Base-by-base conservation (phyloP, 2,329 filamentous ascomycete genomes). In the Ceratocystis cacaofunesta region DNA sequence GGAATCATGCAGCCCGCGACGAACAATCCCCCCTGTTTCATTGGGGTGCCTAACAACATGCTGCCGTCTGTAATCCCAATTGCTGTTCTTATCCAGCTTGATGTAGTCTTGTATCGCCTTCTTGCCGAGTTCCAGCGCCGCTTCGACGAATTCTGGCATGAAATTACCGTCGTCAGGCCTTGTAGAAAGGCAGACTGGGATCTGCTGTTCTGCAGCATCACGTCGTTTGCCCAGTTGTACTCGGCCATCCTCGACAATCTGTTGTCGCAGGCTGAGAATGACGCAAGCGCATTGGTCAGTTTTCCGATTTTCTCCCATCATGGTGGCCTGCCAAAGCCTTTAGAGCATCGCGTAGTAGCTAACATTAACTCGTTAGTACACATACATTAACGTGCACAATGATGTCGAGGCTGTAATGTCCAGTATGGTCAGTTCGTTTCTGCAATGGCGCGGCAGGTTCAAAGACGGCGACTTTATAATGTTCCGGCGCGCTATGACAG, bases 51-150 rank as follows among this genome's bases (percentile, higher is more conserved):
- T 10, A 25, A 57, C 22, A 57, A 17, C 12, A 28, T 15, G 28
- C 22, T 22, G 25, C 52, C 52, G 17, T 17, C 12, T 15, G 6
- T 12, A 57, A 28, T 30, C 22, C 28, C 52, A 10, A 2, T 17
- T 30, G 8, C 30, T 2, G 41, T 63, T 25, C 7, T 22, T 5
- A n/a, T 52, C 12, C 65, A 66, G 46, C 50, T 63, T 5, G 46
- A 66, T 25, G 25, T 12, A 7, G 30, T 63, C 19, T 36, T 58
- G 19, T 30, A 8, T 44, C 65, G 52, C 32, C 46, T 63, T 17
- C 36, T 63, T 25, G 62, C 41, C 22, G 19, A 57, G 22, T 62
- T 63, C 50, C 65, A 63, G 36, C 65, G 61, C n/a, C 48, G 55
- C 32, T 52, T 66, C 41, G 65, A 66, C 61, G 8, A 19, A 3